These are phyloP conservation scores for Hygrocybe punicea DNA, from an alignment of 768 basidiomycete species.

Conservation along the genomic window DNA sequence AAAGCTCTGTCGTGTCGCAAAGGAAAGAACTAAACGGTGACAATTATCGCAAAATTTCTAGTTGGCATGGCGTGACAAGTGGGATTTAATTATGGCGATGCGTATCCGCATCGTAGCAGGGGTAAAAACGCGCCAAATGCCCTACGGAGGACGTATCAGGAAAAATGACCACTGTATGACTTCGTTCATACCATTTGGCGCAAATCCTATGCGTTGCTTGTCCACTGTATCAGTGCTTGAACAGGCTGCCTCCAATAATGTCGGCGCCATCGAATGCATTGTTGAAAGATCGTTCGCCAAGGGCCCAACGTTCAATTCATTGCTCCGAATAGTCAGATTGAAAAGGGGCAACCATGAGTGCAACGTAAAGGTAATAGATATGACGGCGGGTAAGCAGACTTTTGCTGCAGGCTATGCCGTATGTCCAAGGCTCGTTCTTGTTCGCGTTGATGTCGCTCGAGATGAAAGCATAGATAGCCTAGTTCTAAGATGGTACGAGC, in stretches of 20 bases:
- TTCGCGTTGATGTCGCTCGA: slow-evolving; percentile 56
- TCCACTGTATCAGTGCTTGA: slow-evolving; percentile 60
- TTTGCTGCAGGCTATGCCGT: slow-evolving; percentile 50
- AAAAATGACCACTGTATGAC: no score
- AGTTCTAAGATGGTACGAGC: slow-evolving; percentile 5
- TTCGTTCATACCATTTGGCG: slow-evolving; percentile 27
- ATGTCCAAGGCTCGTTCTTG: slow-evolving; percentile 50
- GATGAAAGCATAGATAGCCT: slow-evolving; percentile 57
- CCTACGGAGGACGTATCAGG: background rate
- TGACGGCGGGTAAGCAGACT: slow-evolving; percentile 48
- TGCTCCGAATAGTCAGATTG: slow-evolving; percentile 56
- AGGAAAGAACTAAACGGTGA: no score
- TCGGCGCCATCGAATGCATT: slow-evolving; percentile 54
- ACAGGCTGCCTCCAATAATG: slow-evolving; percentile 51
- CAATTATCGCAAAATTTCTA: no score
- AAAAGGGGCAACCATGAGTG: slow-evolving; percentile 49
- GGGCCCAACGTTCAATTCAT: slow-evolving; percentile 55
- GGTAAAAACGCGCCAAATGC: background rate
- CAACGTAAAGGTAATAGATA: slow-evolving; percentile 55
- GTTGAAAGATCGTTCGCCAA: slow-evolving; percentile 46
- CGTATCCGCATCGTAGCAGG: background rate
- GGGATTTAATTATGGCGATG: background rate
- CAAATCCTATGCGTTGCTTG: slow-evolving; percentile 49
- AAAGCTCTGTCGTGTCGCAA: no score
- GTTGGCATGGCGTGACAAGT: no score